phyloP scores from a whole-genome alignment of 805 yeast genomes.

The Pichia deserticola region DNA sequence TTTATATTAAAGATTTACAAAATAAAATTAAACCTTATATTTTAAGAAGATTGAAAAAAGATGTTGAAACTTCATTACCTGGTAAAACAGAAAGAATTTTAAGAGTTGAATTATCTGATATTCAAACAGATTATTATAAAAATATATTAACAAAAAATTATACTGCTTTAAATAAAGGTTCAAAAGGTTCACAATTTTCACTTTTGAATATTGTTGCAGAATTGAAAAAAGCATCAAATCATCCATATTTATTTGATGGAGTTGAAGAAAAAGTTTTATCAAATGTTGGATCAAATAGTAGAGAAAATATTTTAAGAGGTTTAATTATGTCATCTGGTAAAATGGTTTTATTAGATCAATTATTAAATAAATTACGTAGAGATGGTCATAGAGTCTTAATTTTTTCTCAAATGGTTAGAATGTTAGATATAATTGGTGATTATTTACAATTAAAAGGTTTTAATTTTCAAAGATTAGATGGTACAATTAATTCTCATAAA shows the following conservation, averaged over 20 bases:
- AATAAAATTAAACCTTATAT: slow-evolving; percentile 84
- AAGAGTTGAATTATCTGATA: slow-evolving; percentile 89
- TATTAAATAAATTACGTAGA: slow-evolving; percentile 71
- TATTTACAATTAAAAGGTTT: slow-evolving; percentile 81
- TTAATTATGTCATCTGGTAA: slow-evolving; percentile 97
- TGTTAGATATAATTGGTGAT: slow-evolving; percentile 92
- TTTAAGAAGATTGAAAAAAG: slow-evolving; percentile 87
- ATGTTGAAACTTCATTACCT: slow-evolving; percentile 94
- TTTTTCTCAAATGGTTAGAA: slow-evolving; percentile 95
- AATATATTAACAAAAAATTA: slow-evolving; percentile 91
- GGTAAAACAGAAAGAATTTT: slow-evolving; percentile 92
- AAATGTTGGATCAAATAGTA: slow-evolving; percentile 57
- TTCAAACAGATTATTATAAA: slow-evolving; percentile 91
- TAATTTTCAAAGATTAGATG: slow-evolving; percentile 88
- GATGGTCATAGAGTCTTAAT: slow-evolving; percentile 96
- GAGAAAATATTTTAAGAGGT: slow-evolving; percentile 82
- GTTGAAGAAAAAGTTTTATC: slow-evolving; percentile 80
- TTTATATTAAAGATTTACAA: slow-evolving; percentile 80
- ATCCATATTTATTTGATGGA: slow-evolving; percentile 89
- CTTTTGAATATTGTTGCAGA: slow-evolving; percentile 90
- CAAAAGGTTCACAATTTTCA: slow-evolving; percentile 73
- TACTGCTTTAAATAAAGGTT: slow-evolving; percentile 81
- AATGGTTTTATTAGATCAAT: slow-evolving; percentile 91
- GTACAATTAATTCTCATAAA: slow-evolving; percentile 91
- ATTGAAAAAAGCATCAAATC: slow-evolving; percentile 93